These are phyloP conservation scores for Sisymbrium altissimum DNA, from an alignment of 345 rosid species.

Conservation along the genomic window DNA sequence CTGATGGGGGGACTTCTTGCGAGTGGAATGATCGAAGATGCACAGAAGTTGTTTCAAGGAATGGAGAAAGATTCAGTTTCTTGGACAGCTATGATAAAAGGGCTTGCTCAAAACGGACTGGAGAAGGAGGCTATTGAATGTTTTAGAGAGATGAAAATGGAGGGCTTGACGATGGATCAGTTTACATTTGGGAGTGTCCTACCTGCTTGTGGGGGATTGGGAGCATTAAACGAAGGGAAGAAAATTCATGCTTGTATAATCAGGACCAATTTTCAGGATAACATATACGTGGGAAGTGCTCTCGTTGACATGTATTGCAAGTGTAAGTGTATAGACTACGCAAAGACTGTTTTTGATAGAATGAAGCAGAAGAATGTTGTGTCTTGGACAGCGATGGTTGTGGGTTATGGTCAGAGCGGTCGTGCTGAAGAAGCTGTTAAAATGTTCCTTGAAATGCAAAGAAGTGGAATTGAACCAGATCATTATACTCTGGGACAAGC, in stretches of 20 bases:
- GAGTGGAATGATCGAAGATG: constrained; percentile 61
- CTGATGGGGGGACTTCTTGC: constrained; percentile 71
- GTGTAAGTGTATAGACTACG: constrained; percentile 54
- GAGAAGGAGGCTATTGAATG: constrained; percentile 55
- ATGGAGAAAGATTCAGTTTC: constrained; percentile 84
- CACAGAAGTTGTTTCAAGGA: constrained; percentile 45
- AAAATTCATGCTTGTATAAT: constrained; percentile 63
- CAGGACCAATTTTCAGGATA: constrained; percentile 52
- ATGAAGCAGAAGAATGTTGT: constrained; percentile 74
- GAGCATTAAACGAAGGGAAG: constrained; percentile 62
- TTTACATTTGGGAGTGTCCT: constrained; percentile 80
- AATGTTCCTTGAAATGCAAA: constrained; percentile 65
- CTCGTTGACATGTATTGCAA: constrained; percentile 95
- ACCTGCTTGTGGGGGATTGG: constrained; percentile 70
- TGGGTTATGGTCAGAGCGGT: constrained; percentile 87
- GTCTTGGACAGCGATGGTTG: constrained; percentile 94
- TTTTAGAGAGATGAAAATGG: constrained; percentile 63
- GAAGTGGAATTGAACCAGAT: constrained; percentile 74
- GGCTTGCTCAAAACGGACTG: constrained; percentile 64
- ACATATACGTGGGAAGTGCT: constrained; percentile 82
- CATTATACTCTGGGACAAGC: constrained; percentile 82
- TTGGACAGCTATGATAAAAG: constrained; percentile 88
- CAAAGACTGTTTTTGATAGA: constrained; percentile 58
- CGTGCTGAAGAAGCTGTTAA: constrained; percentile 72
- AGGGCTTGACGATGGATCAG: constrained; percentile 70